Evolutionary conservation across 2,329 filamentous ascomycete species (phyloP).

Genomic region (Aspergillus melleus): DNA sequence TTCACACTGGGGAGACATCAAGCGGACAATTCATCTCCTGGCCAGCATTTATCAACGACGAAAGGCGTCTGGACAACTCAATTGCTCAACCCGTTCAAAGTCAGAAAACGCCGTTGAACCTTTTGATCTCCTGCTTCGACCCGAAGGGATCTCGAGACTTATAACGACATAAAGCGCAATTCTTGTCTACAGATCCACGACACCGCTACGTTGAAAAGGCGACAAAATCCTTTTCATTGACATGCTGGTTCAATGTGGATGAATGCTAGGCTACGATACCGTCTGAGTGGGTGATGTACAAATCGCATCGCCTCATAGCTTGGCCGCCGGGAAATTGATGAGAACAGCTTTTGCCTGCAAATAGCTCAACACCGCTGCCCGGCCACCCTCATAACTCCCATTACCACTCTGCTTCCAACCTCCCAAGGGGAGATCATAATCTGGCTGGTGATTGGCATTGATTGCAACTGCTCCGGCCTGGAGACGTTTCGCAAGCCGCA

Average conservation of each 20-base stretch:
- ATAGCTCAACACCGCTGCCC: constrained; percentile 1
- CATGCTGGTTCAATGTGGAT: background rate
- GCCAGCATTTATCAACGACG: background rate
- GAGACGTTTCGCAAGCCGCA: constrained; percentile 7
- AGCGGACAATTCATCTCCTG: constrained; percentile 1
- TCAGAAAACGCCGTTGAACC: background rate
- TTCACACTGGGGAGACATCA: constrained; percentile 5
- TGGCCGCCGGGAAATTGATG: background rate
- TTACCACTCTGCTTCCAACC: constrained; percentile 3
- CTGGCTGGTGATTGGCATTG: constrained; percentile 9
- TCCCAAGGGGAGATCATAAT: background rate
- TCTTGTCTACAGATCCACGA: background rate
- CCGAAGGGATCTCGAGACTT: background rate
- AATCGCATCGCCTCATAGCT: background rate
- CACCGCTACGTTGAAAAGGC: background rate
- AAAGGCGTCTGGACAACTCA: constrained; percentile 1
- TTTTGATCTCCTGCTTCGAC: constrained; percentile 1
- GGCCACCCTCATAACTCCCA: constrained; percentile 3
- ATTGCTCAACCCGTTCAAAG: background rate
- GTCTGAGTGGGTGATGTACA: background rate
- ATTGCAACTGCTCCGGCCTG: constrained; percentile 12
- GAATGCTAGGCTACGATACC: too few relatives aligned
- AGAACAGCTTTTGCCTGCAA: constrained; percentile 1
- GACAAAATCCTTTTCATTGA: too few relatives aligned
- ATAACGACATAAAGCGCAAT: background rate